Percentiles rank a stretch among this genome's conserved stretches.
phyloP scores from a whole-genome alignment of 2,329 filamentous ascomycete genomes.

The Paramyrothecium sp. region DNA sequence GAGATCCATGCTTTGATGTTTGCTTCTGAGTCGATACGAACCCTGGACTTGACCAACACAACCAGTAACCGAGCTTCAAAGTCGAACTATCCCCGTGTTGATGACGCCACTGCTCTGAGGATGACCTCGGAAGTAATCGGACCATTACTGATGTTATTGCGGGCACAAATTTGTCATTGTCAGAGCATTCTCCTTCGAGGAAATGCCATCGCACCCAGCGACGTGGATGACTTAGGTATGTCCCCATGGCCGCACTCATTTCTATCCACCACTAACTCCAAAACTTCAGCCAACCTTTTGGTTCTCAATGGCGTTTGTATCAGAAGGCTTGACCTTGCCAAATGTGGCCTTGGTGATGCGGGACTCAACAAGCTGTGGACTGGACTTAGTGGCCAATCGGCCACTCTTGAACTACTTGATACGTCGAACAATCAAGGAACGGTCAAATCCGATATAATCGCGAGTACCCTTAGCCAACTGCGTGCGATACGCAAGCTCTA shows the following conservation, averaged over 20 bases:
- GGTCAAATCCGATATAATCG: conserved; percentile 45
- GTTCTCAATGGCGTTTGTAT: conserved; percentile 35
- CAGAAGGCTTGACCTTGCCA: conserved; percentile 48
- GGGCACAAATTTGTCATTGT: conserved; percentile 45
- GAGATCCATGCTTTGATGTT: conserved; percentile 57
- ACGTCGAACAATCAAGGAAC: conserved; percentile 53
- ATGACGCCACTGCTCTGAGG: conserved; percentile 16
- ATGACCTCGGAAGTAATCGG: conserved; percentile 40
- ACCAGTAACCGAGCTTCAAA: conserved; percentile 24
- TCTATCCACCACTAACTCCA: conserved; percentile 7
- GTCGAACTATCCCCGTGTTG: conserved; percentile 18
- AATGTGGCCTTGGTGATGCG: conserved; percentile 49
- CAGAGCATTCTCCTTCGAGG: conserved; percentile 50
- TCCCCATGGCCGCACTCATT: not conserved
- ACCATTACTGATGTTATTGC: conserved; percentile 49
- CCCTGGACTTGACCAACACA: conserved; percentile 51
- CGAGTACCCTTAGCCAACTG: conserved; percentile 41
- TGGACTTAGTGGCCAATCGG: conserved; percentile 42
- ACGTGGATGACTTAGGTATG: conserved; percentile 49
- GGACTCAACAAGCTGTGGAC: conserved; percentile 47
- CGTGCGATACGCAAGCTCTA: conserved; percentile 45
- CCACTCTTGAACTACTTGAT: conserved; percentile 46
- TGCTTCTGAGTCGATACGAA: conserved; percentile 52
- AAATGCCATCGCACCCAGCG: conserved; percentile 43
- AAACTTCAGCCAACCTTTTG: conserved; percentile 26